Percentiles rank a stretch among this genome's conserved stretches.
Conservation (phyloP, 2,329 filamentous ascomycete species). For the Harringtonia aguacate region DNA sequence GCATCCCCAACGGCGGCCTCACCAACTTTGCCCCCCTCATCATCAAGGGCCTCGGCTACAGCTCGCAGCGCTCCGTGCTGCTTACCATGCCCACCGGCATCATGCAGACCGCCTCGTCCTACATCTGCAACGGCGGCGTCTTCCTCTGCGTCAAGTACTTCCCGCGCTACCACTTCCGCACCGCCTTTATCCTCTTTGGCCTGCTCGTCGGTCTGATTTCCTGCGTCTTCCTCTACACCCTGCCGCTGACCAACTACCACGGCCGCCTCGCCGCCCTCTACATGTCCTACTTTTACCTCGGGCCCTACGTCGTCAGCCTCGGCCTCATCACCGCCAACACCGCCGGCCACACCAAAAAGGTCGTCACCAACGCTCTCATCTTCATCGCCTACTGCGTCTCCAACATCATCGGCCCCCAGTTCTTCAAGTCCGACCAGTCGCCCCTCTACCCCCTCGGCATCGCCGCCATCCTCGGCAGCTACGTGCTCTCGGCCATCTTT, state of each 20-base stretch:
- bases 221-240: neutral
- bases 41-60: conserved; percentile 7
- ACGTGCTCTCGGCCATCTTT: neutral
- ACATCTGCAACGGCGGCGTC: neutral
- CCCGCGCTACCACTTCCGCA: neutral
- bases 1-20: conserved; percentile 11
- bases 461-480: neutral
- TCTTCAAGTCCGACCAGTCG: conserved; percentile 42
- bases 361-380: conserved; percentile 50
- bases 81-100: conserved; percentile 7
- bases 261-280: neutral
- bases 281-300: neutral
- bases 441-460: conserved; percentile 19
- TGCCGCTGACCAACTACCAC: neutral
- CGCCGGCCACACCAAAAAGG: conserved; percentile 50
- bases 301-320: neutral
- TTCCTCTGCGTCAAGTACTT: neutral
- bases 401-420: conserved; percentile 52
- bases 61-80: conserved; percentile 3
- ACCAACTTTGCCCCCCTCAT: conserved; percentile 8
- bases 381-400: conserved; percentile 50
- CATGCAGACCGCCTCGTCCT: neutral
- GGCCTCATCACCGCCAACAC: conserved; percentile 35
- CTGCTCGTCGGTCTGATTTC: neutral
- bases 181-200: neutral